Base-by-base conservation (phyloP, 805 yeast species). In the Lachancea quebecensis region DNA sequence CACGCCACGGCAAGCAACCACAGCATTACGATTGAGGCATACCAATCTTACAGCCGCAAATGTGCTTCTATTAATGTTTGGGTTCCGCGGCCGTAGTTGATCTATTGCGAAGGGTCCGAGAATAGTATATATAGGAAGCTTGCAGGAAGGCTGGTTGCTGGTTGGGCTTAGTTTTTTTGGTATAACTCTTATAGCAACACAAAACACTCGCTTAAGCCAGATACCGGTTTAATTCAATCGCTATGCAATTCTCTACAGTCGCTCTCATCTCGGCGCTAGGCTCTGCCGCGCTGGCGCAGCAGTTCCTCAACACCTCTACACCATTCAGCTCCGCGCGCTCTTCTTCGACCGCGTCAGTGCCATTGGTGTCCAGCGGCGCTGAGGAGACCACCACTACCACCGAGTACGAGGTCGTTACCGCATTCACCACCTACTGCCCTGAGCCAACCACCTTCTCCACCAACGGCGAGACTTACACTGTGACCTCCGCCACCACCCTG, bases 351-450 rank as follows among this genome's bases (percentile, higher is more conserved):
- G 11, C 40, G 8, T 11, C 45, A 18, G 11, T 36, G 8, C 9
- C 45, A 18, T 39, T 29, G 30, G 60, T 74, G 50, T 71, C 75
- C 59, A 57, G 70, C 49, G 75, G 75, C 52, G 53, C 69, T 70
- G 62, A 68, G 75, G 47, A 65, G 54, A 69, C 73, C 58, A 56
- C 65, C 53, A 55, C 62, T 41, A 74, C 67, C 46, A 54, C 62
- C 39, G 56, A 49, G 29, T 55, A 53, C 34, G 59, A 52, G 52
- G 81, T 79, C 51, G 86, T 82, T 62, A 79, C 86, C 59, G 82
- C 72, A 60, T 75, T 71, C 77, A 79, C 85, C 70, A 85, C 95
- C 58, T 85, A 81, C 83, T 85, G 95, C 70, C 95, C 95, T 66
- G 70, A 61, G 52, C 69, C 95, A 42, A 86, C 95, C 57, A 68